Conservation (phyloP, 495 filamentous ascomycete species). For the Pseudotulostoma volvatum region DNA sequence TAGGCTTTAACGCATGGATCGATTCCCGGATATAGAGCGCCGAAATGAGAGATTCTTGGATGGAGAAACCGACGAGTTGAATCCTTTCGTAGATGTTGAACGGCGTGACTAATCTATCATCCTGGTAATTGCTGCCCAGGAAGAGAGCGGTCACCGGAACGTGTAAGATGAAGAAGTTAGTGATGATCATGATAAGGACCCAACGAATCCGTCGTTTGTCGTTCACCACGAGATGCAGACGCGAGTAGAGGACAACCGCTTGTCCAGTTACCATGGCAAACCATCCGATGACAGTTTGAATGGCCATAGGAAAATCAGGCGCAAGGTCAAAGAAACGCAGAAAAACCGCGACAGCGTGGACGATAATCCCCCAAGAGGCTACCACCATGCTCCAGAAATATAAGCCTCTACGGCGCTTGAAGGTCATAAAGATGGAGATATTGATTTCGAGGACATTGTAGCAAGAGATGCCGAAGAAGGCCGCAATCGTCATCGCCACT, state of each 20-base stretch:
- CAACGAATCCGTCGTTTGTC: slow-evolving; percentile 7
- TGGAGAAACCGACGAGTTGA: slow-evolving; percentile 23
- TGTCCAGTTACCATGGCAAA: slow-evolving; percentile 22
- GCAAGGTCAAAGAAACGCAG: slow-evolving; percentile 18
- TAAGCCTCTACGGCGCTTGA: slow-evolving; percentile 20
- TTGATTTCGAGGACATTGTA: slow-evolving; percentile 25
- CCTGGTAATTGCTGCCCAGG: slow-evolving; percentile 13
- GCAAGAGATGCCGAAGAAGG: slow-evolving; percentile 18
- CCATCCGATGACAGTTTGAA: slow-evolving; percentile 15
- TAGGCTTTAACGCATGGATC: slow-evolving; percentile 16
- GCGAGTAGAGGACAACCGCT: slow-evolving; percentile 23
- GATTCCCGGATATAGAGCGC: slow-evolving; percentile 32
- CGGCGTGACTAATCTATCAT: slow-evolving; percentile 8
- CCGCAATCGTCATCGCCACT: slow-evolving; percentile 16
- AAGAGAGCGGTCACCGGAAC: slow-evolving; percentile 17
- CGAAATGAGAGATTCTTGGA: slow-evolving; percentile 33
- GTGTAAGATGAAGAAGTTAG: slow-evolving; percentile 13
- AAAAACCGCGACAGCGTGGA: slow-evolving; percentile 14
- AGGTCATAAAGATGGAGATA: slow-evolving; percentile 24
- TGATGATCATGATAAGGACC: slow-evolving; percentile 21
- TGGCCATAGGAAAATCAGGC: slow-evolving; percentile 11
- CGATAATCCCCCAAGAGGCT: slow-evolving; percentile 12
- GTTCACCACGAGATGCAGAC: slow-evolving; percentile 22
- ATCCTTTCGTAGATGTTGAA: slow-evolving; percentile 28
- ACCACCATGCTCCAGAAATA: slow-evolving; percentile 31